Percentiles rank a stretch among this genome's conserved stretches.
phyloP scores from a whole-genome alignment of 345 rosid species.

The Brassica nigra region DNA sequence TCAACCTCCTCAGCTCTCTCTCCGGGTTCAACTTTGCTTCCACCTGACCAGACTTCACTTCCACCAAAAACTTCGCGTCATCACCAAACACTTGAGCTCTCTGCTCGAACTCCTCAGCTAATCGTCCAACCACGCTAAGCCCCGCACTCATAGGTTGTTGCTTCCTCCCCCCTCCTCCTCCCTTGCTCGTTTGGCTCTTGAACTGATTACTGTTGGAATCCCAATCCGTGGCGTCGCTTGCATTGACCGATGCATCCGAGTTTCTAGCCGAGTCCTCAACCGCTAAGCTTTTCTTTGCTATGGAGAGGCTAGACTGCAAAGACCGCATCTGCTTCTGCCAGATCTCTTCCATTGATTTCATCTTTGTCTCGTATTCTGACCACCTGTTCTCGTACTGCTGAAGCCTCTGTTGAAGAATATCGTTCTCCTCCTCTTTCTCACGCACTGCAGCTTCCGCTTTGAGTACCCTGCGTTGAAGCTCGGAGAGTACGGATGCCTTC shows the following conservation, averaged over 20 bases:
- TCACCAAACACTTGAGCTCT: constrained; percentile 95
- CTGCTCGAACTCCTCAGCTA: constrained; percentile 96
- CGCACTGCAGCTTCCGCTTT: constrained; percentile 84
- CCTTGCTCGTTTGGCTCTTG: constrained; percentile 63
- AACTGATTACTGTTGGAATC: constrained; percentile 56
- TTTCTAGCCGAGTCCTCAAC: constrained; percentile 77
- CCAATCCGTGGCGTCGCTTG: constrained; percentile 81
- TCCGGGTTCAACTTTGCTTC: constrained; percentile 94
- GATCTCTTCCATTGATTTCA: constrained; percentile 99
- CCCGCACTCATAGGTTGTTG: constrained; percentile 73
- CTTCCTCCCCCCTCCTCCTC: constrained; percentile 52
- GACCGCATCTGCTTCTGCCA: constrained; percentile 99
- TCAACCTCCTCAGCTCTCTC: constrained; percentile 78
- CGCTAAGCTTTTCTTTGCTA: constrained; percentile 93
- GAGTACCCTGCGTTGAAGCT: constrained; percentile 87
- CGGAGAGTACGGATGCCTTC: constrained; percentile 88
- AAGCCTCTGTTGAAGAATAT: constrained; percentile 86
- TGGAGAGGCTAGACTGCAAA: constrained; percentile 93
- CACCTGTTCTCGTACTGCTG: constrained; percentile 95
- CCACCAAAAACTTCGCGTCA: constrained; percentile 93
- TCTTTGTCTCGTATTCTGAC: constrained; percentile 94
- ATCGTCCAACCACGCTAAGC: constrained; percentile 74
- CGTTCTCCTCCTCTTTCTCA: constrained; percentile 96
- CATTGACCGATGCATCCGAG: constrained; percentile 89
- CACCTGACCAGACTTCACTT: constrained; percentile 94